Evolutionary conservation across 2,329 filamentous ascomycete genomes (phyloP), one percentile per base, ranked within the genome.

Genomic region (Aphanocladium album): DNA sequence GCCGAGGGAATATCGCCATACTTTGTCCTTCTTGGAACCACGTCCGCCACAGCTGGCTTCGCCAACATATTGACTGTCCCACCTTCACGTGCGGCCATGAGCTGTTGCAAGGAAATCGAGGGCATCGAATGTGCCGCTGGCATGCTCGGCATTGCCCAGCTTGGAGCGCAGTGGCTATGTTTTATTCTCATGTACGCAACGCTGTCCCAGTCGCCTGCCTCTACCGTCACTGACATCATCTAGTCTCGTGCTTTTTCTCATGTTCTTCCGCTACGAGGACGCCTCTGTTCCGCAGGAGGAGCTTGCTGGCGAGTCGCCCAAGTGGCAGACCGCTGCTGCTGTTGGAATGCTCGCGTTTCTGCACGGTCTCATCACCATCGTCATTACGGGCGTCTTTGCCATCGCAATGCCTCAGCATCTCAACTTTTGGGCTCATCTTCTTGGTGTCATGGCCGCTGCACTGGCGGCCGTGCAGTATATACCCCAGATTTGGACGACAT

Each of bases 1-100:
- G 96, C 93, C 23, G 93, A 96, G 73, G 95, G 95, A 64, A 93
- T 99, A 64, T 97, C 93, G 33, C 93, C 95, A 9, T 95, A 93
- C 75, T 99, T 96, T 71, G 87, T 99, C 65, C 84, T 98, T 2
- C 85, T 99, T n/a, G 95, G 95, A 62, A 91, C 90, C 27, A 93
- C 93, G 1, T 96, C 91, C 8, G 90, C 90, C 67, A 96, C 90
- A 56, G 90, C 89, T 52, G 89, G 90, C 27, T 91, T 99, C 69
- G 91, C 90, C 64, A 98, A 98, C 71, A 97, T 99, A 70, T 79
- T 98, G 57, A 89, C 91, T 0, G 84, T 96, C 16, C 90, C 91
- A n/a, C 84, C 87, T 62, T 96, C 91, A 60, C 85, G 90, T 37
- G 82, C 86, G 60, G 93, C 96, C 72, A 88, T 97, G 63, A 84